Percentiles rank a stretch among this genome's conserved stretches.
These are phyloP conservation scores for Sordariomycetes sp. DNA, from an alignment of 2,329 filamentous ascomycete genomes.

Conservation along the genomic window DNA sequence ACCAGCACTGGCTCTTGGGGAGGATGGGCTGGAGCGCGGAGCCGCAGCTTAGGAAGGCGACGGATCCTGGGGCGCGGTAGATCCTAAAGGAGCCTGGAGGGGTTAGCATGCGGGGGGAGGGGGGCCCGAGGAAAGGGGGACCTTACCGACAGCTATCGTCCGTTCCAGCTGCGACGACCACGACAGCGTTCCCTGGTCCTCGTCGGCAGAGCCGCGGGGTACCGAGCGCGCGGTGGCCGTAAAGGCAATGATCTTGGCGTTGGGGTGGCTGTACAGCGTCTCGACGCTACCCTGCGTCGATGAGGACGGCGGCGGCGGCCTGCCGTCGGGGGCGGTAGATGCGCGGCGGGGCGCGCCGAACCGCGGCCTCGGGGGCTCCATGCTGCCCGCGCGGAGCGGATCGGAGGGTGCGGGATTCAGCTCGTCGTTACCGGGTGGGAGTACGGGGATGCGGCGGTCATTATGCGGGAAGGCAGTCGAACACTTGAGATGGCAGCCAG, in stretches of 20 bases:
- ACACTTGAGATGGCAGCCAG: background rate
- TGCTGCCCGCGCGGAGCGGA: constrained; percentile 15
- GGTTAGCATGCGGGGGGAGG: background rate
- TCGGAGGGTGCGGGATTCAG: background rate
- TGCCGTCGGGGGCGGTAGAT: constrained; percentile 22
- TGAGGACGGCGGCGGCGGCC: constrained; percentile 11
- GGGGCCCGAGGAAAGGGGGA: background rate
- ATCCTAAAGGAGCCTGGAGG: constrained; percentile 58
- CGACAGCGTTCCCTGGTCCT: constrained; percentile 40
- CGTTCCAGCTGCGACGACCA: constrained; percentile 68
- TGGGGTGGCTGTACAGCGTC: constrained; percentile 62
- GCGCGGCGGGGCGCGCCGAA: constrained; percentile 19
- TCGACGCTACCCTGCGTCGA: constrained; percentile 32
- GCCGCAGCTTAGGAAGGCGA: constrained; percentile 79
- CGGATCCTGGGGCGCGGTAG: constrained; percentile 74
- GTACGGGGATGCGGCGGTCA: background rate
- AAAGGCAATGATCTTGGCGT: constrained; percentile 53
- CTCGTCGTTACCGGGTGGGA: background rate
- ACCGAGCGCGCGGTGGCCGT: constrained; percentile 20
- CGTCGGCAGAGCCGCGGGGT: constrained; percentile 19
- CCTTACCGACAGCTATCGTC: constrained; percentile 66
- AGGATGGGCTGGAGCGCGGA: constrained; percentile 75
- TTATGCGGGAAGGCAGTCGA: background rate
- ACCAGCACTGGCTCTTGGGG: constrained; percentile 88
- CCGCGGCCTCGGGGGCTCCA: constrained; percentile 6